Base-by-base conservation (phyloP, 306 rosid species). In the Cyclanthera cordifolia region DNA sequence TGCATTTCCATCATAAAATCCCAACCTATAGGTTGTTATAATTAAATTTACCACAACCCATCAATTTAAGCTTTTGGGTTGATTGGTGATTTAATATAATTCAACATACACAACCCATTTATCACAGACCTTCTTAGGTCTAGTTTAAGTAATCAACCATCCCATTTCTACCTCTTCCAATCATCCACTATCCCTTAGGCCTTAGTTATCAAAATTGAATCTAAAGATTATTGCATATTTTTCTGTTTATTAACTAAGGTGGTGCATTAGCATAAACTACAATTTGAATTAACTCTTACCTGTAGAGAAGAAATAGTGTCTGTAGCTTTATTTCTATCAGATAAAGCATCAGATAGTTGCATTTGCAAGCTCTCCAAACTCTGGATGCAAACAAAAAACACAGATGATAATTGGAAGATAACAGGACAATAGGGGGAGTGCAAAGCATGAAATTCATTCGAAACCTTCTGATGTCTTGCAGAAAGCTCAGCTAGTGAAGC, bases 251-350 rank as follows among this genome's bases (percentile, higher is more conserved):
- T 23, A 46, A 46, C 45, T 45, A 16, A 23, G 23, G 47, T 49
- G 59, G 59, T 53, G 70, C 69, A 43, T 71, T 39, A 65, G 30
- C 13, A 69, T 43, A 39, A 20, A 72, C 53, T 28, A 34, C 69
- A 76, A 63, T 11, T 73, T 72, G 66, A 51, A 55, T 59, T 32
- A 66, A 69, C 77, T 77, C 78, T 75, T 73, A 88, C 99, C 96
- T 88, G 99, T 67, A 94, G 78, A 50, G 95, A 88, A 81, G 97
- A 88, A 79, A 88, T 88, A 57, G 87, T 86, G 79, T 86, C 96
- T 57, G 90, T 74, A 50, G 97, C 99, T 82, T 90, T 94, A 49
- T 58, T 85, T 83, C 97, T 86, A 58, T 90, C 97, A 2, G 96
- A 85, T 51, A 87, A 58, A 43, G 95, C 99, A 79, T 94, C 99